phyloP scores from a whole-genome alignment of 345 rosid species.

The Nephelium lappaceum region DNA sequence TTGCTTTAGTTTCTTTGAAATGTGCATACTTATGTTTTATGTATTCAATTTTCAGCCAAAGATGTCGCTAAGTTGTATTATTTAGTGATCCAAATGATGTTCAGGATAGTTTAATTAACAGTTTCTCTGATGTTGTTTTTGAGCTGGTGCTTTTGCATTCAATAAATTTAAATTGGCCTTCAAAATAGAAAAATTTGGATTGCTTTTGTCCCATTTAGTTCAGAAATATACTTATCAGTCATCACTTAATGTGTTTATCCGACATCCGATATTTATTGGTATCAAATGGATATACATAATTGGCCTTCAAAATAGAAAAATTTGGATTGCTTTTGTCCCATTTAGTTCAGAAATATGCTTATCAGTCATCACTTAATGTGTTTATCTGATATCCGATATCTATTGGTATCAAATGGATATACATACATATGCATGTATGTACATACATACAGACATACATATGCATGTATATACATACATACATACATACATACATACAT shows the following conservation, averaged over 20 bases:
- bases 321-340: too few species aligned
- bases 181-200: not conserved
- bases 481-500: too few species aligned
- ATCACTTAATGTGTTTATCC: not conserved
- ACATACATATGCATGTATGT: too few species aligned
- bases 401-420: too few species aligned
- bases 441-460: too few species aligned
- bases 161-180: not conserved
- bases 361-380: too few species aligned
- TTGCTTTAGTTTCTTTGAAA: not conserved
- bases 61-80: not conserved
- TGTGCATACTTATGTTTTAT: not conserved
- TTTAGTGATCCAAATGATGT: conserved; percentile 6
- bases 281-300: not conserved
- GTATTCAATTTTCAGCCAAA: not conserved
- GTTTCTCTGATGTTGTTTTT: not conserved
- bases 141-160: not conserved
- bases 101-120: conserved; percentile 6
- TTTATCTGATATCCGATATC: too few species aligned
- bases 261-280: not conserved
- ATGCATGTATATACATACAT: too few species aligned
- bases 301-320: too few species aligned
- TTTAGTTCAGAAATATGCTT: too few species aligned
- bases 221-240: not conserved
- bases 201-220: not conserved